Evolutionary conservation across 2,329 filamentous ascomycete species (phyloP).

Genomic region (Fusarium keratoplasticum): DNA sequence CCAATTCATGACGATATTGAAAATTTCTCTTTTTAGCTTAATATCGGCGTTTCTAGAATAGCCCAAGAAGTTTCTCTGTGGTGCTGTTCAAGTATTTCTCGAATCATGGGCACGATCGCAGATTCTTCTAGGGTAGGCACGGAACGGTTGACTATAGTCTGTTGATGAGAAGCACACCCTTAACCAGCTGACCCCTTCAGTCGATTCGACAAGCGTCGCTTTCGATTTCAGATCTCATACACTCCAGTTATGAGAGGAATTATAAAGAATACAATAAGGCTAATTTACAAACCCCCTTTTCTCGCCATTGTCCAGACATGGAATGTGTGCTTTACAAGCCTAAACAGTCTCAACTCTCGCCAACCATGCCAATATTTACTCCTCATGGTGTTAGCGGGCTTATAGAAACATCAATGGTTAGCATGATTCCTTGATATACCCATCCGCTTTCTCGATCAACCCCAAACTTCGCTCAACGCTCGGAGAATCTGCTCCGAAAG

Average conservation of each 20-base stretch:
- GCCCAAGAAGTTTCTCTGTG: not conserved
- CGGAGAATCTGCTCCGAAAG: slow-evolving; percentile 54
- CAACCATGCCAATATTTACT: not conserved
- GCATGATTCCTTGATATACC: slow-evolving; percentile 52
- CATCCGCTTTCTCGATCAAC: slow-evolving; percentile 58
- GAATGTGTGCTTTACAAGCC: too few relatives aligned
- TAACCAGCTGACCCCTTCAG: not conserved
- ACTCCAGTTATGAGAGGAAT: not conserved
- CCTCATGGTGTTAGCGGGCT: rapidly evolving
- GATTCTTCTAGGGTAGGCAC: not conserved
- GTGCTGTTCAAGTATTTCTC: not conserved
- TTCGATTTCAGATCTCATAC: not conserved
- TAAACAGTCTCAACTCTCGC: not conserved
- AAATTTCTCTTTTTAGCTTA: not conserved
- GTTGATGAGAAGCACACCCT: not conserved
- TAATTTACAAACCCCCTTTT: not conserved
- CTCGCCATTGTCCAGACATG: not conserved
- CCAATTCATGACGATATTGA: not conserved
- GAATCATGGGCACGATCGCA: not conserved
- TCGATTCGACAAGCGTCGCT: not conserved
- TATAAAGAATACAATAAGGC: not conserved
- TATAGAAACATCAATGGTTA: not conserved
- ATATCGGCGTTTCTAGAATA: not conserved
- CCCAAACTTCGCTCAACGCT: slow-evolving; percentile 60
- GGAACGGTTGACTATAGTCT: not conserved